phyloP scores from a whole-genome alignment of 345 rosid genomes.

The Eucalyptus melliodora region DNA sequence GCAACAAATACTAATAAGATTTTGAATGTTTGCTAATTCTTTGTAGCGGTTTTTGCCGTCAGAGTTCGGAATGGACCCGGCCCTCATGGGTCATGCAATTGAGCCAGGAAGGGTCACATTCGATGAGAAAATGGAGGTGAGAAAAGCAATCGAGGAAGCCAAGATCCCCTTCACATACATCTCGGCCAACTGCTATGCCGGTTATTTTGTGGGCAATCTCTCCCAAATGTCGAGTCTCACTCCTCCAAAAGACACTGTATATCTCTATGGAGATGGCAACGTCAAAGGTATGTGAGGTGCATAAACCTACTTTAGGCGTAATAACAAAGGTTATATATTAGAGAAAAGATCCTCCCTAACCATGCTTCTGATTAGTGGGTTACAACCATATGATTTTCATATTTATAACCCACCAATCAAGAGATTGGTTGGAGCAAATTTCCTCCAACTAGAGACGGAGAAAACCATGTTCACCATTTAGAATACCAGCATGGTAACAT shows the following conservation, averaged over 20 bases:
- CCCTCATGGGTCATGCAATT: slow-evolving; percentile 57
- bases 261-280: slow-evolving; percentile 63
- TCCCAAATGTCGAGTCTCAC: slow-evolving; percentile 43
- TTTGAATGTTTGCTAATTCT: neutral
- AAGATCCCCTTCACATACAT: slow-evolving; percentile 69
- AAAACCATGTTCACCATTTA: neutral
- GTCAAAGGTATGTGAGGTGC: slow-evolving; percentile 34
- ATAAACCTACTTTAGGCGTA: neutral
- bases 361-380: neutral
- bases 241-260: slow-evolving; percentile 48
- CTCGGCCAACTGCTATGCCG: slow-evolving; percentile 68
- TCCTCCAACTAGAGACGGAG: neutral
- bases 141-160: slow-evolving; percentile 63
- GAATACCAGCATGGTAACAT: neutral
- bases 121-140: slow-evolving; percentile 72
- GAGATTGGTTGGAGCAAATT: neutral
- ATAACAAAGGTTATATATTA: neutral
- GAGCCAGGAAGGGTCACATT: slow-evolving; percentile 76
- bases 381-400: neutral
- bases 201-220: slow-evolving; percentile 62
- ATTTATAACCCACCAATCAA: neutral
- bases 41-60: slow-evolving; percentile 73
- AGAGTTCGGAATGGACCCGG: slow-evolving; percentile 85
- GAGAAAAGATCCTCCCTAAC: neutral
- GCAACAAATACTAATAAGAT: neutral